Conservation (phyloP, 2,329 filamentous ascomycete genomes). For the Calonectria hongkongensis region DNA sequence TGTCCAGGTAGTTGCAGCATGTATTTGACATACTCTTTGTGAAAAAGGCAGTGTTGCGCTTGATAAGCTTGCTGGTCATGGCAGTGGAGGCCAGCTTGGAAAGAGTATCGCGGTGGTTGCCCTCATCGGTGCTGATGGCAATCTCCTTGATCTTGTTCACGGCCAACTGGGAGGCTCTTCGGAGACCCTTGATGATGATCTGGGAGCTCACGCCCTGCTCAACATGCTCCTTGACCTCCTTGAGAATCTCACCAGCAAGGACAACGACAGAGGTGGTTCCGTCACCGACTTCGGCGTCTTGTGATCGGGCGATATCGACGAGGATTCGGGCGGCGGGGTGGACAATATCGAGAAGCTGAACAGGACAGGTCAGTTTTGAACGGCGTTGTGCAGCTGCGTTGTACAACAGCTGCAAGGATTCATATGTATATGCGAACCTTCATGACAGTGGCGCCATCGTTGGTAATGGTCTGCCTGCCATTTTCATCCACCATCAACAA, state of each 20-base stretch:
- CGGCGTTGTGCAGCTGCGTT: not conserved
- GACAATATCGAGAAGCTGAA: constrained; percentile 95
- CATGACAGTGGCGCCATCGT: constrained; percentile 99
- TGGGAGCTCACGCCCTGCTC: constrained; percentile 98
- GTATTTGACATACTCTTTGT: constrained; percentile 84
- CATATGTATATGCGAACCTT: constrained; percentile 75
- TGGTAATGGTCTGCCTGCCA: constrained; percentile 97
- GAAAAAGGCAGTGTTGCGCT: constrained; percentile 97
- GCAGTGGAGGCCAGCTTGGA: constrained; percentile 93
- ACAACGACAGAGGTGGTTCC: constrained; percentile 98
- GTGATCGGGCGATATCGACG: constrained; percentile 97
- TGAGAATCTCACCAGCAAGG: constrained; percentile 96
- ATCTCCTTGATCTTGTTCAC: constrained; percentile 99
- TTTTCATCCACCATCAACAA: constrained; percentile 96
- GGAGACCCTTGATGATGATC: constrained; percentile 96
- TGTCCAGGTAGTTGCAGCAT: not conserved
- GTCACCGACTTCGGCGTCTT: constrained; percentile 99
- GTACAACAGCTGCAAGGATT: not conserved
- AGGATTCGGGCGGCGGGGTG: constrained; percentile 98
- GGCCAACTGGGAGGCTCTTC: constrained; percentile 90
- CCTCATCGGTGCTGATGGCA: constrained; percentile 88
- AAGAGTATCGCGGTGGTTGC: constrained; percentile 90
- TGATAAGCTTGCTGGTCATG: constrained; percentile 99
- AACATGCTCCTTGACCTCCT: constrained; percentile 96
- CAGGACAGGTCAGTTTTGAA: constrained; percentile 29